Base-by-base conservation (phyloP, 768 basidiomycete genomes). In the Tremella mesenterica region DNA sequence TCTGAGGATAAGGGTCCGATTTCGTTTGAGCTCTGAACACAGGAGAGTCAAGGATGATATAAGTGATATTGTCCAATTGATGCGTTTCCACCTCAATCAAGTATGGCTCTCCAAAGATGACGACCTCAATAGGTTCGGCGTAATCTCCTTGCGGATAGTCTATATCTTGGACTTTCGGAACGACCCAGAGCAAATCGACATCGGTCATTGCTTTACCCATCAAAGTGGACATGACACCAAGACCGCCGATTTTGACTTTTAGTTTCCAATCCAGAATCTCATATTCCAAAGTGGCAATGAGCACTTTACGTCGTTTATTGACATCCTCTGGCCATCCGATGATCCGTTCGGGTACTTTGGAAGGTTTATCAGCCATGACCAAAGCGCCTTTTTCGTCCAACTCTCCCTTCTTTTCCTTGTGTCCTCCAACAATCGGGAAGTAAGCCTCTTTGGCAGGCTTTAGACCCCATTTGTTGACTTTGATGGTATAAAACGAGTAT, bases 141-240 rank as follows among this genome's bases (percentile, higher is more conserved):
- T 86, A 87, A 0, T 93, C 90, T 21, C 90, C 91, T 34, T 82
- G 79, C 27, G 91, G 91, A 67, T 95, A 95, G 45, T 92, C 90
- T 12, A 95, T 59, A 65, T 93, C 91, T 75, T 90, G 90, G 62
- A 95, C 91, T 70, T 95, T 95, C 41, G 91, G 91, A 16, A 92
- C 70, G 45, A 95, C 84, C 91, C 91, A 95, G 52, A 95, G 77
- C 41, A 95, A 77, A 71, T 93, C 91, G 49, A 93, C 91, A 69
- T 95, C 91, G 44, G 86, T 87, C 91, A 95, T 95, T 4, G 91
- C 90, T 74, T 93, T 95, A 59, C 91, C 91, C 91, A 95, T 95
- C 30, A 95, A 77, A 73, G 85, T 85, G 2, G 91, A 93, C 91
- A 95, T 95, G 76, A 93, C 91, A 78, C 91, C 91, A 18, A 95